These are phyloP conservation scores for Tricholoma flavovirens DNA, from an alignment of 768 basidiomycete species.

Conservation along the genomic window DNA sequence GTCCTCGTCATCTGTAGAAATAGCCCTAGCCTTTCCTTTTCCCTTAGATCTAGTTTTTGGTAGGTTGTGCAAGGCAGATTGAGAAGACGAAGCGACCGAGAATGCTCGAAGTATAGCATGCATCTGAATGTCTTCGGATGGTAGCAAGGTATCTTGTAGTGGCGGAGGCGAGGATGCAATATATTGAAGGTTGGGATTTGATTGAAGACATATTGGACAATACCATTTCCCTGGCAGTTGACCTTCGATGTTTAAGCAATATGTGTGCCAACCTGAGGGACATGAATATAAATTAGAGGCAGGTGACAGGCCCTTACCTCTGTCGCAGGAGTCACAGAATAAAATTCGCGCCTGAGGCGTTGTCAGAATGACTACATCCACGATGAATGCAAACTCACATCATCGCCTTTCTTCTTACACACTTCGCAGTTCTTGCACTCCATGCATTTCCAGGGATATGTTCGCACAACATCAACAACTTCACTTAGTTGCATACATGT, in stretches of 20 bases:
- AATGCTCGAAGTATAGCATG: constrained; percentile 19
- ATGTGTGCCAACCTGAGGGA: constrained; percentile 75
- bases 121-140: constrained; percentile 2
- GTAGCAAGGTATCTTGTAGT: background rate
- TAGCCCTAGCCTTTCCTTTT: constrained; percentile 27
- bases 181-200: constrained; percentile 3
- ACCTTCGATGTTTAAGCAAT: constrained; percentile 60
- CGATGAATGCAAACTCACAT: constrained; percentile 49
- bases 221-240: constrained; percentile 76
- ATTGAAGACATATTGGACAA: constrained; percentile 55
- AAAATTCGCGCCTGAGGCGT: constrained; percentile 62
- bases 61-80: constrained; percentile 16
- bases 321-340: constrained; percentile 92
- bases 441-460: constrained; percentile 82
- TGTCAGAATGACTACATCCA: constrained; percentile 9
- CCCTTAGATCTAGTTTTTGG: constrained; percentile 20
- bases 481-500: constrained; percentile 67
- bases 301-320: constrained; percentile 44
- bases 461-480: constrained; percentile 54
- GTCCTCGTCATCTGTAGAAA: constrained; percentile 31
- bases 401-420: constrained; percentile 80
- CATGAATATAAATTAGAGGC: constrained; percentile 6
- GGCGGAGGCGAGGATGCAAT: background rate
- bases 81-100: constrained; percentile 40
- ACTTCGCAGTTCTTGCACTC: constrained; percentile 93